Base-by-base conservation (phyloP, 192 early-diverging fungal genomes). In the Entomortierella lignicola region DNA sequence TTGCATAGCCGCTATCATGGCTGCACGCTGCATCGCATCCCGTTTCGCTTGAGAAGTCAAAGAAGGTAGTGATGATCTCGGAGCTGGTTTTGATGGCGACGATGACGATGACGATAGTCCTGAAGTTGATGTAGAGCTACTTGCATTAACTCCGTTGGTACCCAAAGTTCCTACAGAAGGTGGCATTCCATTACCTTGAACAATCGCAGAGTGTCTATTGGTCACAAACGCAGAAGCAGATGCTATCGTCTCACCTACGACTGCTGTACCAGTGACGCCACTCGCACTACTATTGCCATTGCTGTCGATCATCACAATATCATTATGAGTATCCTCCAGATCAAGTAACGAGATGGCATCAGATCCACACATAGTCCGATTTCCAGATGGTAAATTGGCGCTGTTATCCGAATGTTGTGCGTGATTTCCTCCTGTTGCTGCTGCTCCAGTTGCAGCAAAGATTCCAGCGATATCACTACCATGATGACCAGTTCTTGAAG, bases 1-100 rank as follows among this genome's bases (percentile, higher is more conserved):
- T 17, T 77, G 74, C 32, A 77, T 63, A 4, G 66, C 66, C n/a
- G 74, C 74, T 47, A 77, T 69, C 74, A 77, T 77, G 34, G 74
- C 74, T 20, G 66, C 74, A 0, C 74, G 60, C 39, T 77, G 74
- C 55, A 77, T 59, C 20, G 60, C 74, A 37, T 77, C 74, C n/a
- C 47, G 32, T 23, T 58, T 68, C 6, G 74, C 74, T 25, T 77
- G 74, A 0, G 74, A 77, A 2, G 74, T 68, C 48, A 77, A 43
- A 2, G 74, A 59, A 3, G 74, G 74, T 17, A 77, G 31, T 11
- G 74, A 77, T 0, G 74, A 69, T 41, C 66, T 31, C 7, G 60
- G 61, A 25, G 66, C 27, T 18, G 55, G 32, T 15, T 20, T 66
- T 20, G 72, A 42, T 0, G 72, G 60, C 41, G 60, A 11, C n/a